A percentile compares a stretch with the other conserved stretches of the same genome.
Conservation (phyloP, 1,139 yeast species). For the Zygosaccharomyces sapae region DNA sequence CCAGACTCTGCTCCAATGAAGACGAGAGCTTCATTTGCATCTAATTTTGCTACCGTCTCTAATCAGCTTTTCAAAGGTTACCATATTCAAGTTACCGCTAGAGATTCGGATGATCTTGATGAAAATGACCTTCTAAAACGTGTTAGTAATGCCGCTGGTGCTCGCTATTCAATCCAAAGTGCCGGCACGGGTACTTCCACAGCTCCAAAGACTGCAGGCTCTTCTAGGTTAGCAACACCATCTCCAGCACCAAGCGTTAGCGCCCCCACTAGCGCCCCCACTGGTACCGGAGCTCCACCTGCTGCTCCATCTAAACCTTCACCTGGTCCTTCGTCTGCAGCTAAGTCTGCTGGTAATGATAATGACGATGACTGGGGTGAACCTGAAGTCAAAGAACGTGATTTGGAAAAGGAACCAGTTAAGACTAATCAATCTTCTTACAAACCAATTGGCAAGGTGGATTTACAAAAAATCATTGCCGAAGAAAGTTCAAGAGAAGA, state of each 20-base stretch:
- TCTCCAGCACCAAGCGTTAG: slow-evolving; percentile 50
- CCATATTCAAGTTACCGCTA: slow-evolving; percentile 95
- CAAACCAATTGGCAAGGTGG: slow-evolving; percentile 57
- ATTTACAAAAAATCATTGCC: slow-evolving; percentile 40
- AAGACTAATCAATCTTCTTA: slow-evolving; percentile 47
- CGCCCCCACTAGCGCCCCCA: slow-evolving; percentile 24
- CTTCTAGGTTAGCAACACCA: slow-evolving; percentile 49
- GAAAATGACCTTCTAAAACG: slow-evolving; percentile 69
- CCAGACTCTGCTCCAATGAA: slow-evolving; percentile 80
- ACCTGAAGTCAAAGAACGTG: slow-evolving; percentile 67
- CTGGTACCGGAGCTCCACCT: slow-evolving; percentile 2
- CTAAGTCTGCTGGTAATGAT: slow-evolving; percentile 14
- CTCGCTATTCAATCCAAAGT: slow-evolving; percentile 74
- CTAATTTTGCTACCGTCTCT: slow-evolving; percentile 70
- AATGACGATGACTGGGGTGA: slow-evolving; percentile 56
- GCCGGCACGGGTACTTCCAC: slow-evolving; percentile 30
- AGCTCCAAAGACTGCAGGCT: slow-evolving; percentile 46
- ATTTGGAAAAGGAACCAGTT: slow-evolving; percentile 58
- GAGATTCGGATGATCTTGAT: slow-evolving; percentile 85
- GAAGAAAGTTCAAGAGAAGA: slow-evolving; percentile 41
- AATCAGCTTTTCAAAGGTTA: slow-evolving; percentile 64
- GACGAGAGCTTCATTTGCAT: slow-evolving; percentile 67
- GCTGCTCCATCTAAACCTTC: slow-evolving; percentile 29
- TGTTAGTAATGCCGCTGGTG: slow-evolving; percentile 91
- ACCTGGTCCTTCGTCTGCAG: slow-evolving; percentile 16